These are phyloP conservation scores for Azolla pinnata DNA, from an alignment of 75 land plant genomes.

Conservation along the genomic window DNA sequence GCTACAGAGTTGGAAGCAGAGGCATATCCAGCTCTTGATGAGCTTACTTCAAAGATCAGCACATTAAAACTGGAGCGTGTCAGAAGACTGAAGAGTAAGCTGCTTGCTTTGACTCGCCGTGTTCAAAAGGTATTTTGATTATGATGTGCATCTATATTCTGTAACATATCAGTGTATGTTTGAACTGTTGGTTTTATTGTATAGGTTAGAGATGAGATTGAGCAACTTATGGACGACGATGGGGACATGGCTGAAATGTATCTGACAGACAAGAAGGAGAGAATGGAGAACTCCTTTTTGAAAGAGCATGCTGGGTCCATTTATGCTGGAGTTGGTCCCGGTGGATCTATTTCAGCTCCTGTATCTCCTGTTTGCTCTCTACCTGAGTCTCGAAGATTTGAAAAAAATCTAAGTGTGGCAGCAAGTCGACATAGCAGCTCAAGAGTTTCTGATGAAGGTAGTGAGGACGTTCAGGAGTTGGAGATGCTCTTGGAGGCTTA, in stretches of 20 bases:
- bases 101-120: slow-evolving; percentile 67
- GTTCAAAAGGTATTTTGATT: slow-evolving; percentile 65
- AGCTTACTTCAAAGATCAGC: slow-evolving; percentile 63
- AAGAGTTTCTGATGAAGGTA: slow-evolving; percentile 23
- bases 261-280: slow-evolving; percentile 73
- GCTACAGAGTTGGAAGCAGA: slow-evolving; percentile 69
- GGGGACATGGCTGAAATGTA: slow-evolving; percentile 99
- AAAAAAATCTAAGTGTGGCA: slow-evolving; percentile 37
- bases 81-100: slow-evolving; percentile 76
- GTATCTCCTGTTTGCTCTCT: slow-evolving; percentile 59
- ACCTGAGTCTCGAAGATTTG: slow-evolving; percentile 20
- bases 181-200: neutral
- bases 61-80: slow-evolving; percentile 75
- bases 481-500: slow-evolving; percentile 89
- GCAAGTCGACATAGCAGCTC: slow-evolving; percentile 40
- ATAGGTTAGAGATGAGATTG: slow-evolving; percentile 91
- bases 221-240: slow-evolving; percentile 96
- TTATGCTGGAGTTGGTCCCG: slow-evolving; percentile 5
- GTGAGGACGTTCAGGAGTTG: slow-evolving; percentile 54
- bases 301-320: slow-evolving; percentile 21
- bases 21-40: slow-evolving; percentile 78
- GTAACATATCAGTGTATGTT: neutral
- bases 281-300: slow-evolving; percentile 19
- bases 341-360: slow-evolving; percentile 56
- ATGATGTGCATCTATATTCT: neutral